These are phyloP conservation scores for Chimonanthus praecox DNA, from an alignment of 164 flowering plant genomes.

Conservation along the genomic window DNA sequence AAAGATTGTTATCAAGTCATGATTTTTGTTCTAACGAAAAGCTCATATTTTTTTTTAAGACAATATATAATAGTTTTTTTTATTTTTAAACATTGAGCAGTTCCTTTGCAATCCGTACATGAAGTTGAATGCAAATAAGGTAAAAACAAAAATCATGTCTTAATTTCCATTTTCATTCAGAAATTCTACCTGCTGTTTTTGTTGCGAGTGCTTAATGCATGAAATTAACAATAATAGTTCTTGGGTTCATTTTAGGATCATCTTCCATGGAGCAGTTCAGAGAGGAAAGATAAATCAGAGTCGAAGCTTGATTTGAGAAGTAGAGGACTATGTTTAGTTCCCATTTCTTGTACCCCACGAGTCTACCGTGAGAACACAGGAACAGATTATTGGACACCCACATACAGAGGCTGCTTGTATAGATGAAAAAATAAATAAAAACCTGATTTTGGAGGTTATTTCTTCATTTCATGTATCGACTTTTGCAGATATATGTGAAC, in stretches of 20 bases:
- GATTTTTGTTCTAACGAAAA: neutral
- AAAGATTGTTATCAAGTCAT: too few relatives aligned
- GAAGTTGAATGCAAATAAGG: constrained; percentile 50
- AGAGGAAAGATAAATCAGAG: constrained; percentile 41
- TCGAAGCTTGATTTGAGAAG: constrained; percentile 43
- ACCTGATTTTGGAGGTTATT: neutral
- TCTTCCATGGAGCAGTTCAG: constrained; percentile 46
- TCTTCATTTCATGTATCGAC: neutral
- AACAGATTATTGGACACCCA: constrained; percentile 64
- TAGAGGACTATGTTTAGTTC: constrained; percentile 64
- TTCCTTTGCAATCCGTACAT: constrained; percentile 53
- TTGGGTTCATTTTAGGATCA: constrained; percentile 30
- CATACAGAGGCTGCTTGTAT: constrained; percentile 61
- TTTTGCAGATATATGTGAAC: constrained; percentile 1
- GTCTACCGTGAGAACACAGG: constrained; percentile 50
- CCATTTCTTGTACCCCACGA: constrained; percentile 55
- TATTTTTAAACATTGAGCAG: constrained; percentile 25
- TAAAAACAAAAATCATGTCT: constrained; percentile 4
- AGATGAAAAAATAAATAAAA: constrained; percentile 25
- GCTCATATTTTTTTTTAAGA: neutral
- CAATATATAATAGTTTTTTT: neutral
- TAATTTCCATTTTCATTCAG: neutral
- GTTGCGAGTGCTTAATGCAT: neutral
- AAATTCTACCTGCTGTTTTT: neutral
- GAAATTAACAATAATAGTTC: neutral